Evolutionary conservation across 495 filamentous ascomycete species (phyloP).

Genomic region (Bryoglossum gracile): DNA sequence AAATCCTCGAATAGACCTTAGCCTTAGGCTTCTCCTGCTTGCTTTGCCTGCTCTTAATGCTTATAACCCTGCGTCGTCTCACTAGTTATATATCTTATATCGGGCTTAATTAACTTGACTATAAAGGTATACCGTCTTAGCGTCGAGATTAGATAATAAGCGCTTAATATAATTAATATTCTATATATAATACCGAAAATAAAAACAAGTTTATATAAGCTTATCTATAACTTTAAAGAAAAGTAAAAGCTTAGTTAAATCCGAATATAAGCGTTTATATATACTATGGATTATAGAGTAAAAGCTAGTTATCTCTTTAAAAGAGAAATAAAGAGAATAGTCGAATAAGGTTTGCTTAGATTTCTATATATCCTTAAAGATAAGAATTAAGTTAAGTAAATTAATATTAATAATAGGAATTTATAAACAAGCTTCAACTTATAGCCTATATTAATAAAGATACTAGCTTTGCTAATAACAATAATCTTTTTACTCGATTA

Average conservation of each 20-base stretch:
- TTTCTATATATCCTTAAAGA: constrained; percentile 20
- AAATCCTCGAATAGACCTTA: too few relatives aligned
- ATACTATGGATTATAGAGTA: constrained; percentile 15
- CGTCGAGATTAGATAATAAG: constrained; percentile 14
- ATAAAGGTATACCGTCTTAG: constrained; percentile 15
- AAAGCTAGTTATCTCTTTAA: constrained; percentile 16
- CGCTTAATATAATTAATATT: constrained; percentile 15
- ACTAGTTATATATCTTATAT: constrained; percentile 15
- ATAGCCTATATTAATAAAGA: constrained; percentile 15
- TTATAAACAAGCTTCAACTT: constrained; percentile 19
- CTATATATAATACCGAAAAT: constrained; percentile 15
- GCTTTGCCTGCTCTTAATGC: too few relatives aligned
- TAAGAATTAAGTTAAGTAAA: constrained; percentile 19
- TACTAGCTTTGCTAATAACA: constrained; percentile 14
- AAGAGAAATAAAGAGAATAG: constrained; percentile 20
- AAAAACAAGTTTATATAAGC: constrained; percentile 9
- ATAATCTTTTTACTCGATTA: constrained; percentile 20
- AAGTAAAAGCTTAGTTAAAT: constrained; percentile 16
- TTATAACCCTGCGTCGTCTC: too few relatives aligned
- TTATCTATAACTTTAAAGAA: constrained; percentile 19
- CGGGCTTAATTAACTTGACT: constrained; percentile 14
- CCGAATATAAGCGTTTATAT: constrained; percentile 14
- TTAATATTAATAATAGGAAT: constrained; percentile 18
- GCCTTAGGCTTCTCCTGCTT: too few relatives aligned
- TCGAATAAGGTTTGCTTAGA: constrained; percentile 20